phyloP scores from a whole-genome alignment of 352 stramenopile genomes.

The Globisporangium sylvaticum region DNA sequence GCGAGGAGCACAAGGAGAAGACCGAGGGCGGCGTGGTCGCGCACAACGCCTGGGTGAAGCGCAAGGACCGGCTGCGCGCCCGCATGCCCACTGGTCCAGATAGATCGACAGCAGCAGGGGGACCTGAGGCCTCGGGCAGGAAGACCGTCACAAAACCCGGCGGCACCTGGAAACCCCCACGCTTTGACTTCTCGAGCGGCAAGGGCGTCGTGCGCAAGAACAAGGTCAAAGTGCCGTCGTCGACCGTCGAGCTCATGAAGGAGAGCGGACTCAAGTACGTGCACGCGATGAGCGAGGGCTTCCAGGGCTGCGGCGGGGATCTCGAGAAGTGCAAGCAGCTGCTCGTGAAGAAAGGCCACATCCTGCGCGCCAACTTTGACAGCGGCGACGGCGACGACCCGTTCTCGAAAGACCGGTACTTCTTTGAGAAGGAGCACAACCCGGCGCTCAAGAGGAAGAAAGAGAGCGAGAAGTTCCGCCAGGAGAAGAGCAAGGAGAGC shows the following conservation, averaged over 20 bases:
- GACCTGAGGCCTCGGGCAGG: not conserved
- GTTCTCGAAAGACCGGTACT: slow-evolving; percentile 70
- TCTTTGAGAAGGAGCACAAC: slow-evolving; percentile 73
- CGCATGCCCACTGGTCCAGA: slow-evolving; percentile 40
- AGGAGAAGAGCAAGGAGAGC: slow-evolving; percentile 63
- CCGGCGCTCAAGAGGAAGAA: slow-evolving; percentile 45
- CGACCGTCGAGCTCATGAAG: slow-evolving; percentile 73
- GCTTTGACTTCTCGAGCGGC: slow-evolving; percentile 74
- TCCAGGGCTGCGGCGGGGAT: slow-evolving; percentile 77
- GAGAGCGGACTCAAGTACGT: slow-evolving; percentile 79
- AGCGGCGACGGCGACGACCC: slow-evolving; percentile 37
- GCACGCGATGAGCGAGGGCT: slow-evolving; percentile 83
- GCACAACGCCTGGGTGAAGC: slow-evolving; percentile 74
- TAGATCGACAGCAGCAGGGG: not conserved
- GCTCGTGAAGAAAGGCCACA: slow-evolving; percentile 71
- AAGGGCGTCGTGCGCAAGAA: slow-evolving; percentile 59
- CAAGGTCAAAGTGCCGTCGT: slow-evolving; percentile 54
- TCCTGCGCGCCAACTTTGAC: slow-evolving; percentile 77
- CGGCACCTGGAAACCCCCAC: slow-evolving; percentile 31
- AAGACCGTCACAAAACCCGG: slow-evolving; percentile 12
- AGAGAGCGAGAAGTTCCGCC: slow-evolving; percentile 33
- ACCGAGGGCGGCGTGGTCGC: slow-evolving; percentile 62
- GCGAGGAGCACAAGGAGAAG: slow-evolving; percentile 74
- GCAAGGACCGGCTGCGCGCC: slow-evolving; percentile 75
- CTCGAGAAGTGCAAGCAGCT: slow-evolving; percentile 75